Percentiles rank a stretch among this genome's conserved stretches.
phyloP scores from a whole-genome alignment of 768 basidiomycete genomes.

The Leccinellum luteum region DNA sequence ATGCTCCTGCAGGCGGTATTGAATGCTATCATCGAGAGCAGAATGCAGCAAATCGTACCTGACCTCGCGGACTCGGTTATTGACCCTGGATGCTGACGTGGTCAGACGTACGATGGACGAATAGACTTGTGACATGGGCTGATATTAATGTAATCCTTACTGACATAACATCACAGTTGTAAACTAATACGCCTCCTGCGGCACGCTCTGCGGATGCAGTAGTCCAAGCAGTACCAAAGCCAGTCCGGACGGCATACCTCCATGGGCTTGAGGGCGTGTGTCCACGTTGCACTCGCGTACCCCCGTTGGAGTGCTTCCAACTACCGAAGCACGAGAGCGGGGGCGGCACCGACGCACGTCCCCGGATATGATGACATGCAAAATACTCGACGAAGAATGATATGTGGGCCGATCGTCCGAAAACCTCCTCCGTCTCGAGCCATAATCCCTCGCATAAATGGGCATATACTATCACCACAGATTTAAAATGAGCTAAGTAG shows the following conservation, averaged over 20 bases:
- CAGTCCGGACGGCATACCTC: slow-evolving; percentile 6
- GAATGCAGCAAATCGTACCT: slow-evolving; percentile 30
- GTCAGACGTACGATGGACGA: slow-evolving; percentile 4
- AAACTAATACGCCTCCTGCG: slow-evolving; percentile 15
- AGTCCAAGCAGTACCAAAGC: slow-evolving; percentile 22
- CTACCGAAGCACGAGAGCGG: slow-evolving; percentile 8
- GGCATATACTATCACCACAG: slow-evolving; percentile 17
- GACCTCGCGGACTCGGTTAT: slow-evolving; percentile 10
- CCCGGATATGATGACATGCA: slow-evolving; percentile 17
- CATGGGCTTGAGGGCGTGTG: slow-evolving; percentile 8
- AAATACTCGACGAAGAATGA: slow-evolving; percentile 22
- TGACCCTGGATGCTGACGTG: slow-evolving; percentile 13
- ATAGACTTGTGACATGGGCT: slow-evolving; percentile 8
- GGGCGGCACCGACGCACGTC: slow-evolving; percentile 7
- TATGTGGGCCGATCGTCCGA: slow-evolving; percentile 9
- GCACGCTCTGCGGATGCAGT: slow-evolving; percentile 17
- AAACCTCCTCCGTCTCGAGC: slow-evolving; percentile 2
- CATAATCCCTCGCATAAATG: slow-evolving; percentile 3
- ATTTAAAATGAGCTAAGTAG: slow-evolving; percentile 19
- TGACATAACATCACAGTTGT: slow-evolving; percentile 28
- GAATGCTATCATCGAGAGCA: slow-evolving; percentile 37
- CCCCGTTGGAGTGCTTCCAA: not conserved
- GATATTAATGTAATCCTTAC: slow-evolving; percentile 31
- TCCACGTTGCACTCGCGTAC: slow-evolving; percentile 7
- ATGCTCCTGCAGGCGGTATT: slow-evolving; percentile 28